Conservation (phyloP, 768 basidiomycete species). For the Termitomyces sp. region DNA sequence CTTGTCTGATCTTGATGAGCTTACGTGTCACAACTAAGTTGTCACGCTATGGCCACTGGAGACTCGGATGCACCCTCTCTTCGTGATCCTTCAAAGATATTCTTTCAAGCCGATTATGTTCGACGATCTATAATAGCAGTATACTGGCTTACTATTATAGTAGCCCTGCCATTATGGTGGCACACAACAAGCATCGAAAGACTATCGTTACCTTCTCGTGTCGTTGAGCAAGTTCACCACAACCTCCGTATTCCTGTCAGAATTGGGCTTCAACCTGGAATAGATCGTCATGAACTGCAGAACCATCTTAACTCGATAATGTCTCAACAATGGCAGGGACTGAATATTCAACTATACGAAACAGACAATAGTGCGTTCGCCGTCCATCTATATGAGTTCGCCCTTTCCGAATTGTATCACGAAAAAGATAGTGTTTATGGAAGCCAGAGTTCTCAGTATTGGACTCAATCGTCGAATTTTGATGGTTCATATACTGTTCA, state of each 20-base stretch:
- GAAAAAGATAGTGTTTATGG: background rate
- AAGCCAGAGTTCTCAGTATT: conserved; percentile 1
- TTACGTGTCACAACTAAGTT: conserved; percentile 4
- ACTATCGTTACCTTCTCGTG: conserved; percentile 64
- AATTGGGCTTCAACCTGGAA: conserved; percentile 31
- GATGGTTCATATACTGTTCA: conserved; percentile 22
- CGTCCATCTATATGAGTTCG: background rate
- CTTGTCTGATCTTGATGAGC: conserved; percentile 5
- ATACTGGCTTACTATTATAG: conserved; percentile 75
- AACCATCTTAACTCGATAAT: conserved; percentile 21
- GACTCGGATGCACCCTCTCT: conserved; percentile 18
- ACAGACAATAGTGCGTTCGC: conserved; percentile 9
- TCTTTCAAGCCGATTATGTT: conserved; percentile 46
- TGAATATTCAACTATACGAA: conserved; percentile 32
- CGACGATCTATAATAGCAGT: conserved; percentile 63
- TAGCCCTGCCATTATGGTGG: conserved; percentile 93
- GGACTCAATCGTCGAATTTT: background rate
- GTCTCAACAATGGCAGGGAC: conserved; percentile 37
- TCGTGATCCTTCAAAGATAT: conserved; percentile 45
- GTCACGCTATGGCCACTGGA: conserved; percentile 7
- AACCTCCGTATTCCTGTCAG: conserved; percentile 44
- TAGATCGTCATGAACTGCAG: conserved; percentile 18
- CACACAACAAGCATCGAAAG: conserved; percentile 86
- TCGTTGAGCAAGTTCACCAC: conserved; percentile 47
- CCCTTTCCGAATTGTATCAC: background rate